These are phyloP conservation scores for Podospora pseudopauciseta DNA, from an alignment of 495 filamentous ascomycete species.

Conservation along the genomic window DNA sequence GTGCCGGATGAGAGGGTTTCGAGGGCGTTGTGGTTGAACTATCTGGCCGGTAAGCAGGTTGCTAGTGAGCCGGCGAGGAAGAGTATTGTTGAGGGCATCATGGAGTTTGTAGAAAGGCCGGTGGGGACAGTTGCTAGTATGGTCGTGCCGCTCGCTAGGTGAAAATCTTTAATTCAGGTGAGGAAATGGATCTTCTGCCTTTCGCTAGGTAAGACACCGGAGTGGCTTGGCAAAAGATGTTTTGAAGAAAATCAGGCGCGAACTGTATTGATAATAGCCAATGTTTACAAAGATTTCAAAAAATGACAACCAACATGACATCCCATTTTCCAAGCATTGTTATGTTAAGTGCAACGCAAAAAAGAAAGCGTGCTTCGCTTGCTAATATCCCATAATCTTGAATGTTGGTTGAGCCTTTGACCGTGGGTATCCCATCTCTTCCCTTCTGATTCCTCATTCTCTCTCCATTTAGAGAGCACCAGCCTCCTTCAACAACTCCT, in stretches of 20 bases:
- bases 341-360: neutral
- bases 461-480: constrained; percentile 33
- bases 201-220: neutral
- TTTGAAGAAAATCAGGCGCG: neutral
- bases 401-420: neutral
- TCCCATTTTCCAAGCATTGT: neutral
- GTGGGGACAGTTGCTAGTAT: constrained; percentile 79
- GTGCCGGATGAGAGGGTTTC: constrained; percentile 76
- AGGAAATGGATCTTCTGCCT: neutral
- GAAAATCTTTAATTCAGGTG: neutral
- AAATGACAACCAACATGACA: neutral
- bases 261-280: neutral
- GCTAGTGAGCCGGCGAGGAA: constrained; percentile 77
- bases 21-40: constrained; percentile 82
- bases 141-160: constrained; percentile 40
- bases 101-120: constrained; percentile 84
- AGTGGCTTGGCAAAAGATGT: neutral
- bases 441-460: neutral
- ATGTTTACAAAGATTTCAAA: neutral
- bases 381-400: constrained; percentile 3
- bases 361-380: neutral
- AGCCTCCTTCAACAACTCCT: constrained; percentile 38
- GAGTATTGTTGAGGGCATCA: constrained; percentile 81
- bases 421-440: neutral
- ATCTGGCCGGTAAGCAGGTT: constrained; percentile 80